Percentiles rank a stretch among this genome's conserved stretches.
Evolutionary conservation across 1,139 yeast genomes (phyloP).

Genomic region (Trichomonascaceae sp.): DNA sequence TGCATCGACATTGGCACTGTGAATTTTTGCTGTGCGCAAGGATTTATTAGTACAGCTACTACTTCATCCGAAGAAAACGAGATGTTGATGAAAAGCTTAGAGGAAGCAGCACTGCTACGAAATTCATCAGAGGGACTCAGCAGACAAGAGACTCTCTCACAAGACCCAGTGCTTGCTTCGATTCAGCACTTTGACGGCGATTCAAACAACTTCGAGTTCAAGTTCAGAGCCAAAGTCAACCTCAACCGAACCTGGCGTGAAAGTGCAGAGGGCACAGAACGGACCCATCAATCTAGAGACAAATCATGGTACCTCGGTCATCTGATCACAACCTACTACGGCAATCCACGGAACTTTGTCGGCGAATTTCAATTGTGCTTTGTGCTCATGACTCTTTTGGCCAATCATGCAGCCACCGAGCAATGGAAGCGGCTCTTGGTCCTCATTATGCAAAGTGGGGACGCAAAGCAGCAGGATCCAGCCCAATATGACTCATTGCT

Average conservation of each 20-base stretch:
- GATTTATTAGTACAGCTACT: slow-evolving; percentile 28
- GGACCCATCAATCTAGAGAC: slow-evolving; percentile 31
- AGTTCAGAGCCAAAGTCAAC: slow-evolving; percentile 25
- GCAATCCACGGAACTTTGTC: slow-evolving; percentile 17
- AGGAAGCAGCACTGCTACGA: slow-evolving; percentile 11
- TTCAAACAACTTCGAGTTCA: no score
- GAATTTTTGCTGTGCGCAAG: no score
- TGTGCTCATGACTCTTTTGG: slow-evolving; percentile 27
- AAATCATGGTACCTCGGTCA: slow-evolving; percentile 32
- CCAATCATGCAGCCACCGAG: slow-evolving; percentile 33
- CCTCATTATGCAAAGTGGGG: slow-evolving; percentile 22
- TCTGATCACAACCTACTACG: slow-evolving; percentile 11
- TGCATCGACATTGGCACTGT: slow-evolving; percentile 11
- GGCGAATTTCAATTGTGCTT: slow-evolving; percentile 33
- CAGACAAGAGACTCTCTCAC: neutral
- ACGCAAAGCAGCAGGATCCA: slow-evolving; percentile 9
- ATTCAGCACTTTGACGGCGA: slow-evolving; percentile 23
- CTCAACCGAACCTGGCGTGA: slow-evolving; percentile 26
- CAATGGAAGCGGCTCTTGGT: slow-evolving; percentile 34
- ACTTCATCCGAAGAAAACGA: slow-evolving; percentile 31
- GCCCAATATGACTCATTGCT: slow-evolving; percentile 18
- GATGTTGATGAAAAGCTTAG: slow-evolving; percentile 21
- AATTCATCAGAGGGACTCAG: slow-evolving; percentile 1
- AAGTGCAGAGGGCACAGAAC: slow-evolving; percentile 22
- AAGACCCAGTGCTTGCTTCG: slow-evolving; percentile 21